Base-by-base conservation (phyloP, 2,329 filamentous ascomycete species). In the Xylaria hypoxylon region DNA sequence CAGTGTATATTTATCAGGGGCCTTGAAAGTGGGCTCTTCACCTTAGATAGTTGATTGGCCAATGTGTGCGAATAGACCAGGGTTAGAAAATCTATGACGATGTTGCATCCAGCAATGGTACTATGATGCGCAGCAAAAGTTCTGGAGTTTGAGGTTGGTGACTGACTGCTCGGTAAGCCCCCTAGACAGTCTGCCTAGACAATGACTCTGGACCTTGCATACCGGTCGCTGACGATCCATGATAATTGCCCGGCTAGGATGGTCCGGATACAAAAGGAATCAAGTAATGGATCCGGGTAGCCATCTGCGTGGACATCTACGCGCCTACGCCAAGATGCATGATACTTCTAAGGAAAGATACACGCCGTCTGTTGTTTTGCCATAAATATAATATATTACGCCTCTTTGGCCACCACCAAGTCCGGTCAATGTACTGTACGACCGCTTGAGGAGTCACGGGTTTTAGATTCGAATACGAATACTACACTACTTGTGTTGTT, bases 1-100 rank as follows among this genome's bases (percentile, higher is more conserved):
- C 58, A 47, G 35, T 44, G 58, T 40, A 24, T n/a, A 61, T 55
- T 53, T 62, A 59, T 68, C 67, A 56, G 59, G 56, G 50, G 24
- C 56, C 22, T 38, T 24, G 28, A 7, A 7, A 17, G 38, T 47
- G 50, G 50, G 61, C 44, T 64, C 56, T 33, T 35, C 8, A n/a
- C 26, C 19, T 8, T 40, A 13, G 51, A 45, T 44, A n/a, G 42
- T 7, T 71, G 40, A 73, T 76, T 74, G 73, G 74, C 24, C 33
- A 24, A n/a, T 40, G 13, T 6, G 2, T 13, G 17, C 33, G 13
- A n/a, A 48, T 24, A 38, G 60, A 52, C 70, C 71, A 70, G 70
- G 71, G 67, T 61, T 11, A 52, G 42, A 28, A 62, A 70, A 64
- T 67, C 64, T 55, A 74, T 77, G 75, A 76, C 75, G 74, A 40